phyloP scores from a whole-genome alignment of 1,284 basidiomycete genomes.

The Trichosporon ovoides region DNA sequence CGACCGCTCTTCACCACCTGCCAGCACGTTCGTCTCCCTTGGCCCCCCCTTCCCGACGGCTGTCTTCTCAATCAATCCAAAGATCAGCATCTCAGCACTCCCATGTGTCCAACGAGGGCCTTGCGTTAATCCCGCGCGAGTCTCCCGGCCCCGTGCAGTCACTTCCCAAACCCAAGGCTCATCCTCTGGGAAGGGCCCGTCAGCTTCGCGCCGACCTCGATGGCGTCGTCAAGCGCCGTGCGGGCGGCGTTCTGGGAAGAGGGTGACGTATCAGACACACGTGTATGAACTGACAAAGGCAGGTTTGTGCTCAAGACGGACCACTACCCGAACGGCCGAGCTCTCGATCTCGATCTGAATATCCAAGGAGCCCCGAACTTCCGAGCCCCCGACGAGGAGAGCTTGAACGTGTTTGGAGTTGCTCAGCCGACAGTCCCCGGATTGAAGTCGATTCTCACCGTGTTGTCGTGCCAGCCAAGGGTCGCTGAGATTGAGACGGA shows the following conservation, averaged over 20 bases:
- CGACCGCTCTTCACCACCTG: slow-evolving; percentile 6
- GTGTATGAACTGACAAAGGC: slow-evolving; percentile 1
- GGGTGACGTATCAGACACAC: slow-evolving; percentile 46
- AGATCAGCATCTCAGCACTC: neutral
- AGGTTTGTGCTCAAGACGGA: slow-evolving; percentile 85
- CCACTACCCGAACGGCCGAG: slow-evolving; percentile 78
- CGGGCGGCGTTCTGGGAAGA: slow-evolving; percentile 79
- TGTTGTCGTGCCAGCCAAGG: slow-evolving; percentile 69
- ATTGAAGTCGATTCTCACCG: slow-evolving; percentile 81
- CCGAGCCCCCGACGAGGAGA: slow-evolving; percentile 67
- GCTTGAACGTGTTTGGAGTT: slow-evolving; percentile 82
- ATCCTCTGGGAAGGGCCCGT: slow-evolving; percentile 32
- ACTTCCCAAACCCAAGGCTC: neutral
- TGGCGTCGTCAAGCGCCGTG: slow-evolving; percentile 74
- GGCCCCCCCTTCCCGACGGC: neutral
- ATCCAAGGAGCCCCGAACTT: slow-evolving; percentile 93
- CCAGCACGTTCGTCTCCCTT: slow-evolving; percentile 15
- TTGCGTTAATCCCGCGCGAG: neutral
- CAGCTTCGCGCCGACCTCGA: slow-evolving; percentile 37
- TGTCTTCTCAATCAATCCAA: neutral
- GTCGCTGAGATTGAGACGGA: slow-evolving; percentile 5
- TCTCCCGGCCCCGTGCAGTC: neutral
- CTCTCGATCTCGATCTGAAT: slow-evolving; percentile 83
- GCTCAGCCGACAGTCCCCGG: slow-evolving; percentile 95
- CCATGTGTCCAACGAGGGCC: neutral